Evolutionary conservation across 768 basidiomycete species (phyloP).

Genomic region (Suillus bovinus): DNA sequence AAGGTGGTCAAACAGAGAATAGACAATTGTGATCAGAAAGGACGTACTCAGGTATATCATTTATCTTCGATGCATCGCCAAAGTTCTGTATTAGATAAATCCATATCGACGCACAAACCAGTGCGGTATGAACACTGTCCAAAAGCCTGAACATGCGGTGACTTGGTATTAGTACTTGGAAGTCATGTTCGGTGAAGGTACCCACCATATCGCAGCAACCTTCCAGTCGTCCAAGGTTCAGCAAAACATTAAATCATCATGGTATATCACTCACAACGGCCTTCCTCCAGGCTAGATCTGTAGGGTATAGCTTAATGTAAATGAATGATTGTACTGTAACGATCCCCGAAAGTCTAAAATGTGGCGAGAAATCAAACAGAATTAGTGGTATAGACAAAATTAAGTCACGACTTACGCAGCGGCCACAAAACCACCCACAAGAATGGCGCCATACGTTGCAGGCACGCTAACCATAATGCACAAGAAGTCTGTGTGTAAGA

Average conservation of each 20-base stretch:
- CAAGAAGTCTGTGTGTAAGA: neutral
- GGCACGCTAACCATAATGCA: conserved; percentile 14
- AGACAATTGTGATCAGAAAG: neutral
- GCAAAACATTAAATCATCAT: neutral
- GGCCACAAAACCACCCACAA: conserved; percentile 32
- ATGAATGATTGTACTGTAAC: conserved; percentile 28
- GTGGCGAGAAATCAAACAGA: neutral
- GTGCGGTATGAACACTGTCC: conserved; percentile 41
- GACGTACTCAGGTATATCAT: conserved; percentile 46
- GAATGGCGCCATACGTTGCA: conserved; percentile 29
- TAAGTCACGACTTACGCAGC: conserved; percentile 19
- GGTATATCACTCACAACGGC: conserved; percentile 20
- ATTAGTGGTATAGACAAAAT: neutral
- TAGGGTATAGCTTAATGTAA: conserved; percentile 32
- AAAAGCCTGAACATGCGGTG: conserved; percentile 23
- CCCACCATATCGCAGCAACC: conserved; percentile 31
- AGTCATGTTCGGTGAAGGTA: neutral
- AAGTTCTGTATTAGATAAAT: conserved; percentile 45
- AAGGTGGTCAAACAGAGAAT: neutral
- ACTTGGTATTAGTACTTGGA: neutral
- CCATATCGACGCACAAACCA: conserved; percentile 44
- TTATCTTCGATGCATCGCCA: conserved; percentile 38
- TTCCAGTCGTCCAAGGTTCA: conserved; percentile 3
- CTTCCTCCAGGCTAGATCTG: conserved; percentile 23
- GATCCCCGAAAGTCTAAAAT: conserved; percentile 29